Evolutionary conservation across 2,329 filamentous ascomycete species (phyloP).

Genomic region (Lasiodiplodia theobromae): DNA sequence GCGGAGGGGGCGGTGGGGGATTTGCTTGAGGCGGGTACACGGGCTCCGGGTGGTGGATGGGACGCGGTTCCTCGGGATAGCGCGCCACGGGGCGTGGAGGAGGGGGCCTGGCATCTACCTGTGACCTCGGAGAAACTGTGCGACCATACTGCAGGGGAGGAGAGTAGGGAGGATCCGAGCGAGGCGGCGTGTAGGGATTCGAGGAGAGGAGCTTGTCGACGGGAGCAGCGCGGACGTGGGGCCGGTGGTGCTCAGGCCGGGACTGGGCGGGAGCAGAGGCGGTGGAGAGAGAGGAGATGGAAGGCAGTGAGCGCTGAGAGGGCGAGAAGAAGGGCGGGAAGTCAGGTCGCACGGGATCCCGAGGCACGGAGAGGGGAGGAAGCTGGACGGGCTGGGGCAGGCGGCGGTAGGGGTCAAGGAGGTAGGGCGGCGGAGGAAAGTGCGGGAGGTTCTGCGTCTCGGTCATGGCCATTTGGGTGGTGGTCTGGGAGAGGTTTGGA

Average conservation of each 20-base stretch:
- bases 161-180: constrained; percentile 47
- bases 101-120: constrained; percentile 28
- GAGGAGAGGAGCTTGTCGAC: constrained; percentile 46
- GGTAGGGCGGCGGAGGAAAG: constrained; percentile 50
- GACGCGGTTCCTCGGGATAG: constrained; percentile 43
- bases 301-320: constrained; percentile 45
- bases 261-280: constrained; percentile 26
- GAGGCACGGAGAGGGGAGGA: constrained; percentile 48
- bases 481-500: constrained; percentile 43
- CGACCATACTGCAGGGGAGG: constrained; percentile 40
- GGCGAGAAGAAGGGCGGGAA: constrained; percentile 42
- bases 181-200: constrained; percentile 48
- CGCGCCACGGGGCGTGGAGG: constrained; percentile 31
- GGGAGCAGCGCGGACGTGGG: constrained; percentile 40
- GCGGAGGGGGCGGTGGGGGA: constrained; percentile 35
- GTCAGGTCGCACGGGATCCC: constrained; percentile 44
- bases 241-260: constrained; percentile 37
- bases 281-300: constrained; percentile 43
- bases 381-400: constrained; percentile 51
- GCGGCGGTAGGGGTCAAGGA: constrained; percentile 48
- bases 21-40: constrained; percentile 46
- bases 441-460: constrained; percentile 53
- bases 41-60: constrained; percentile 43
- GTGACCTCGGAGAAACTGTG: constrained; percentile 46
- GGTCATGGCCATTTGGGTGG: constrained; percentile 49